Evolutionary conservation across 495 filamentous ascomycete species (phyloP).

Genomic region (Xylaria scruposa): DNA sequence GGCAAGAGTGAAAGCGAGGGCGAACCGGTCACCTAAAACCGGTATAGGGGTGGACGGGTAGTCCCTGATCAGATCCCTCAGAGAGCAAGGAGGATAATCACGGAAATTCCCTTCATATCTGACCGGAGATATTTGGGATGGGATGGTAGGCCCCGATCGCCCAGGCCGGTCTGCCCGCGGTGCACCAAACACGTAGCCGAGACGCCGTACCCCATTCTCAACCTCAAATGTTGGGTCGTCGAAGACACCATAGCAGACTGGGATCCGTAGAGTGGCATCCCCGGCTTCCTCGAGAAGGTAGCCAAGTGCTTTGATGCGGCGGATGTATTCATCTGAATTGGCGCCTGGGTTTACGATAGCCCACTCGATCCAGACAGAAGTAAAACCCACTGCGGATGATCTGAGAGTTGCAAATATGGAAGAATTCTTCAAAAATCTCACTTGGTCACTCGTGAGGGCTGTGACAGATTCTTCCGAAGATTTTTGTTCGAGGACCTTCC

Average conservation of each 20-base stretch:
- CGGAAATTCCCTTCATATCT: conserved; percentile 1
- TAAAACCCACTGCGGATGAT: neutral
- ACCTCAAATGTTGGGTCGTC: neutral
- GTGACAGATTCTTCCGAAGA: neutral
- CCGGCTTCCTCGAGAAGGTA: conserved; percentile 12
- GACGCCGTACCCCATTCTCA: neutral
- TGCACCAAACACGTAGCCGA: conserved; percentile 10
- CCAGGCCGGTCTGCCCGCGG: neutral
- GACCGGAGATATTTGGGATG: too few species aligned
- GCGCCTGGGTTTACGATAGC: neutral
- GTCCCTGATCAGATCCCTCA: neutral
- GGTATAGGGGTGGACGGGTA: neutral
- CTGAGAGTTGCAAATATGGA: neutral
- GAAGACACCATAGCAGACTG: conserved; percentile 9
- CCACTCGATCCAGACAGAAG: conserved; percentile 7
- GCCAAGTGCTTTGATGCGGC: conserved; percentile 4
- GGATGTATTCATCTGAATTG: neutral
- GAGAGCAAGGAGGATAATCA: conserved; percentile 1
- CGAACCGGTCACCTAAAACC: neutral
- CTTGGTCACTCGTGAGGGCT: neutral
- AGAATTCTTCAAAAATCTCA: neutral
- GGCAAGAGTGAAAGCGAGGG: conserved; percentile 3
- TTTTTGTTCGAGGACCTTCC: neutral
- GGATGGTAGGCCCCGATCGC: too few species aligned
- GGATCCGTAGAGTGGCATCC: neutral